Evolutionary conservation across 2,329 filamentous ascomycete genomes (phyloP).

Genomic region (Ophiocordyceps polyrhachis-furcata): DNA sequence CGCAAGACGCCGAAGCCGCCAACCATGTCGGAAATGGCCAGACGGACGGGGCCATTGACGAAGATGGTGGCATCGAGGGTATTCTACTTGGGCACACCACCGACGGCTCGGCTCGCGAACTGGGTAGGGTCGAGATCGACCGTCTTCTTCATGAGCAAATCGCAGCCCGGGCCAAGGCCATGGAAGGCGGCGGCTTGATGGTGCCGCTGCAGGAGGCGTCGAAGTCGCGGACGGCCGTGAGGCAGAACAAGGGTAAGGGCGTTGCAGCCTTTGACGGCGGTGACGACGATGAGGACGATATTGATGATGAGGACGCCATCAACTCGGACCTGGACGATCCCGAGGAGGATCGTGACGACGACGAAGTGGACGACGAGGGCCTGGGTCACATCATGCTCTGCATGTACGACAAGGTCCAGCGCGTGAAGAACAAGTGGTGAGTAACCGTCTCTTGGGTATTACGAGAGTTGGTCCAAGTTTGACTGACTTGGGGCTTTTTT

Average conservation of each 20-base stretch:
- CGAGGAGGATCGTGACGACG: slow-evolving; percentile 67
- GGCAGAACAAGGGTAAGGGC: slow-evolving; percentile 10
- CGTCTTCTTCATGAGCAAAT: slow-evolving; percentile 50
- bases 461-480: background rate
- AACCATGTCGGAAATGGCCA: slow-evolving; percentile 27
- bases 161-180: slow-evolving; percentile 41
- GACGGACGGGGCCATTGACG: slow-evolving; percentile 53
- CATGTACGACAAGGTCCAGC: slow-evolving; percentile 97
- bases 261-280: slow-evolving; percentile 42
- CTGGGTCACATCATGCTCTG: slow-evolving; percentile 89
- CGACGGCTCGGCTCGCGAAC: slow-evolving; percentile 33
- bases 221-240: slow-evolving; percentile 10
- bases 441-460: slow-evolving; percentile 8
- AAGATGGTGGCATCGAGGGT: slow-evolving; percentile 34
- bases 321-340: slow-evolving; percentile 96
- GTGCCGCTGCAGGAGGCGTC: slow-evolving; percentile 43
- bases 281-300: slow-evolving; percentile 38
- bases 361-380: slow-evolving; percentile 73
- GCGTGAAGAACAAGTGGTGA: slow-evolving; percentile 95
- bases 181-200: slow-evolving; percentile 64
- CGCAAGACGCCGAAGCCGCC: slow-evolving; percentile 14
- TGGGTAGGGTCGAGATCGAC: slow-evolving; percentile 47
- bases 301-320: slow-evolving; percentile 81
- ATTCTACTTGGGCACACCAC: slow-evolving; percentile 39
- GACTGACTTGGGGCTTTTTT: too few species aligned